Base-by-base conservation (phyloP, 78 protist species). In the Chrysochromulina tobinii region DNA sequence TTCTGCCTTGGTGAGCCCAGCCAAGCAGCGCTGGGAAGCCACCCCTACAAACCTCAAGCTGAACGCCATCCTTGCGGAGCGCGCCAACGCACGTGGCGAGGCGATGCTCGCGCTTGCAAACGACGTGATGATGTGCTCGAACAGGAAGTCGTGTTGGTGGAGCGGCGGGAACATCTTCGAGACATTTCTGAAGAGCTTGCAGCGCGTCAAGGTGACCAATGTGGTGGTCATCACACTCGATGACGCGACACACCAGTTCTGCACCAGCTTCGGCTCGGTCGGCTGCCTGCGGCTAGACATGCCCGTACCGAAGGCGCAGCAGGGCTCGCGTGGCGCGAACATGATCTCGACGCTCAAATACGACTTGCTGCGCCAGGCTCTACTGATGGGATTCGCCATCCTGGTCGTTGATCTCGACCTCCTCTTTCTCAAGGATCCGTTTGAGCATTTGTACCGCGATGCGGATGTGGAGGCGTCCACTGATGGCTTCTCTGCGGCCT, bases 101-200 rank as follows among this genome's bases (percentile, higher is more conserved):
- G 57, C 51, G 59, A 75, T 75, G 84, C 84, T 75, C 11, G 57
- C 58, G 57, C 55, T 75, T 18, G 57, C 84, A 12, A 75, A 75
- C n/a, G 84, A 75, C 84, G 84, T 75, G 25, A 75, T 75, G 84
- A 75, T 75, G 84, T 75, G 84, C 84, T 51, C 59, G 38, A 75
- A 75, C 57, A 18, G 53, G 58, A 50, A 51, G 58, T 51, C 84
- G 84, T 75, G 84, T 58, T 75, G 84, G 84, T 75, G 84, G 84
- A 51, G 51, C 57, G 84, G 84, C 14, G 84, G 84, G 20, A 75
- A 75, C 58, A 18, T 75, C 58, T 58, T 75, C 48, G 51, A 50
- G 59, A 38, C 84, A 0, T 75, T 75, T 58, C 55, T 75, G 38
- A 58, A 75, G n/a, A 12, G 9, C 48, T 3, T 2, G 1, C 23